Conservation (phyloP, 2,329 filamentous ascomycete species). For the Colletotrichum sp. region DNA sequence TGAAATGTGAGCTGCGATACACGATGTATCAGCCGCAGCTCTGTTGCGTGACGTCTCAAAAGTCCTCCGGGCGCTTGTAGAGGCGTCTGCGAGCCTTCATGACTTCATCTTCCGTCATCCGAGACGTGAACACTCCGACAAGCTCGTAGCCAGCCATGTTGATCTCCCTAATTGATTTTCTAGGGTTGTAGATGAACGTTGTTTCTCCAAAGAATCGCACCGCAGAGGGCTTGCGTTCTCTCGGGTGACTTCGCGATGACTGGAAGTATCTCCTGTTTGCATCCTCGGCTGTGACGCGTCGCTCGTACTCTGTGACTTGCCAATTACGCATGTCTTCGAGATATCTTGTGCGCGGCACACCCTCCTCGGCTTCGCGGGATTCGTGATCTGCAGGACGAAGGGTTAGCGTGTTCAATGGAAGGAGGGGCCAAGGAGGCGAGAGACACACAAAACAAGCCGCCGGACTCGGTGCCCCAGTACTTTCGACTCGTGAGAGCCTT, state of each 20-base stretch:
- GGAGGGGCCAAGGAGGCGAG: accelerated
- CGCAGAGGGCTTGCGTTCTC: too few relatives aligned
- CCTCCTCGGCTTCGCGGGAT: neutral
- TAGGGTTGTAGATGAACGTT: neutral
- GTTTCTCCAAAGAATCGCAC: neutral
- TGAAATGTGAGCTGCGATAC: neutral
- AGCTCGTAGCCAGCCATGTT: neutral
- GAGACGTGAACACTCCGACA: neutral
- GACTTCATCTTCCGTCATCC: neutral
- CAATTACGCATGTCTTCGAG: neutral
- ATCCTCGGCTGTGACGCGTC: neutral
- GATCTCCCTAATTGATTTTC: neutral
- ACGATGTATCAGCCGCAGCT: neutral
- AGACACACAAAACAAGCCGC: neutral
- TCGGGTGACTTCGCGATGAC: neutral
- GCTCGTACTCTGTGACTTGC: neutral
- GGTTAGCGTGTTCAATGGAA: neutral
- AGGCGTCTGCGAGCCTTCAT: neutral
- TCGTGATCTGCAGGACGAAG: neutral
- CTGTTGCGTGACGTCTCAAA: neutral
- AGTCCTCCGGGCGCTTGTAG: neutral
- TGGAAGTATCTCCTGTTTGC: neutral
- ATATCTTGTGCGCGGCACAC: neutral
- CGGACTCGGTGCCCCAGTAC: neutral
- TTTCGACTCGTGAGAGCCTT: neutral